Evolutionary conservation across 495 filamentous ascomycete genomes (phyloP).

Genomic region (Letharia columbiana): DNA sequence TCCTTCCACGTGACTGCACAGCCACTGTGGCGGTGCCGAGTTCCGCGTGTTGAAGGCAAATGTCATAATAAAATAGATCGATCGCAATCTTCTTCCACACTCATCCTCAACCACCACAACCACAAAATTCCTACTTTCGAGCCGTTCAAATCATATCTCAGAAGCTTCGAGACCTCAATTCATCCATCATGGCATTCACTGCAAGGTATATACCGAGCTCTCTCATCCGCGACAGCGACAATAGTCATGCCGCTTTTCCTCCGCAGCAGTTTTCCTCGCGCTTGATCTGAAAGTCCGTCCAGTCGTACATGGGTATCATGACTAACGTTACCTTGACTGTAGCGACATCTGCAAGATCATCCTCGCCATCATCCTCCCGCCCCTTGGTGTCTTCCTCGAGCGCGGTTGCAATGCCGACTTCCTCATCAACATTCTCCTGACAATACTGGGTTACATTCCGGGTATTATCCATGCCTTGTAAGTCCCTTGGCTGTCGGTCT

Average conservation of each 20-base stretch:
- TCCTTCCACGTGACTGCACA: not conserved
- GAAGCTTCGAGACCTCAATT: not conserved
- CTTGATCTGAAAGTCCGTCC: not conserved
- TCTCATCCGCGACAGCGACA: slow-evolving; percentile 38
- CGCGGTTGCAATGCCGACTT: slow-evolving; percentile 75
- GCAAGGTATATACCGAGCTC: slow-evolving; percentile 44
- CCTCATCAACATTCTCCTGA: slow-evolving; percentile 80
- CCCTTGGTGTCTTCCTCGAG: slow-evolving; percentile 86
- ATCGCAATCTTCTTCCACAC: not conserved
- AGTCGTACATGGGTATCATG: not conserved
- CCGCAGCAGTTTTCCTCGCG: not conserved
- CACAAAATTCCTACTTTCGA: not conserved
- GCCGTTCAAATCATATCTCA: not conserved
- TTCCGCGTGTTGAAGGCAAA: too few relatives aligned
- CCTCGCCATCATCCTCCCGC: slow-evolving; percentile 77
- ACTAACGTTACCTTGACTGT: slow-evolving; percentile 10
- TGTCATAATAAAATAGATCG: not conserved
- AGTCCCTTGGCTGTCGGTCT: slow-evolving; percentile 20
- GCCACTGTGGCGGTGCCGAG: slow-evolving; percentile 2
- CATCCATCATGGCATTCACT: slow-evolving; percentile 52
- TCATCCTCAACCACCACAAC: not conserved
- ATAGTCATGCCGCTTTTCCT: slow-evolving; percentile 8
- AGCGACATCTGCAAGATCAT: slow-evolving; percentile 93
- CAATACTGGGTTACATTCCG: slow-evolving; percentile 72
- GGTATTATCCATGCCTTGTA: slow-evolving; percentile 70